Conservation (phyloP, 2,329 filamentous ascomycete species). For the Aspergillus brasiliensis region DNA sequence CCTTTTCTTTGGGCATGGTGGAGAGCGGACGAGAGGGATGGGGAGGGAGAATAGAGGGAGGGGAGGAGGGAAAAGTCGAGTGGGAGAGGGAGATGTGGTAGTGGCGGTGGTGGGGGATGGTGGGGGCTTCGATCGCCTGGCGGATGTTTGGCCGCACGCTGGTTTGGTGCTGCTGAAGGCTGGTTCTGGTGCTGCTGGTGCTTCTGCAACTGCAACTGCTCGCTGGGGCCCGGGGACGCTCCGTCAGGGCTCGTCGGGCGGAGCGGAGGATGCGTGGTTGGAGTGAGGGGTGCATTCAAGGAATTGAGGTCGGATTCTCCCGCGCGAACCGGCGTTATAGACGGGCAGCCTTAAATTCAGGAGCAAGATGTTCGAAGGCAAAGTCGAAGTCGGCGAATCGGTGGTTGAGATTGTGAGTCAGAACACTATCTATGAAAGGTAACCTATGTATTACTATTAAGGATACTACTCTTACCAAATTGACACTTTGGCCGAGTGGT, state of each 20-base stretch:
- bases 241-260: slow-evolving; percentile 32
- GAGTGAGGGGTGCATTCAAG: slow-evolving; percentile 34
- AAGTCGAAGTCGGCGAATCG: background rate
- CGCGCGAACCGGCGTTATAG: background rate
- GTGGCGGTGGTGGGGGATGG: slow-evolving; percentile 21
- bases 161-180: background rate
- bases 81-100: slow-evolving; percentile 11
- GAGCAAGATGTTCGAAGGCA: background rate
- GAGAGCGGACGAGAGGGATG: background rate
- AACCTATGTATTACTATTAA: no score
- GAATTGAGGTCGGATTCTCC: background rate
- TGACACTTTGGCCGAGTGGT: slow-evolving; percentile 1
- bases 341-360: background rate
- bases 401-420: background rate
- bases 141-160: slow-evolving; percentile 2
- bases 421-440: background rate
- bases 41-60: slow-evolving; percentile 1
- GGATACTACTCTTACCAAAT: background rate
- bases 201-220: background rate
- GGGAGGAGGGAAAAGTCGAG: slow-evolving; percentile 13
- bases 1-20: slow-evolving; percentile 33
- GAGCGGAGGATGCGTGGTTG: slow-evolving; percentile 27
- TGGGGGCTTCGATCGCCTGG: slow-evolving; percentile 10
- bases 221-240: background rate
- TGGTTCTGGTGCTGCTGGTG: slow-evolving; percentile 13